Evolutionary conservation across 139 green algal species (phyloP).

Genomic region (Tetradesmus lagerheimii): DNA sequence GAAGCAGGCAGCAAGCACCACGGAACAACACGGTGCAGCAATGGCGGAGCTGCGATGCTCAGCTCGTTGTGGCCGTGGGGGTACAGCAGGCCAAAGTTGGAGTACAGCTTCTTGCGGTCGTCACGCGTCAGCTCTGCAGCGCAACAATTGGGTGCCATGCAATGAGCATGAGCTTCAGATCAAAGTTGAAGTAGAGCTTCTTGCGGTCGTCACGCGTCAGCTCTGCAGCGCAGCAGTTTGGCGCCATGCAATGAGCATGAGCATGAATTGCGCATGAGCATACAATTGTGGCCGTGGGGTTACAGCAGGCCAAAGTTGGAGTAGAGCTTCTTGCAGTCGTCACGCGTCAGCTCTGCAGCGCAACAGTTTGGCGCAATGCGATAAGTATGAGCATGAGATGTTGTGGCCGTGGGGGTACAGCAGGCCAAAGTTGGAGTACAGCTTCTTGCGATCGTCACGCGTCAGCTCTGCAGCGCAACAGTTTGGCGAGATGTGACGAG

Average conservation of each 20-base stretch:
- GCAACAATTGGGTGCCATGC: slow-evolving; percentile 61
- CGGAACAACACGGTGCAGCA: too few species aligned
- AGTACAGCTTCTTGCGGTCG: slow-evolving; percentile 96
- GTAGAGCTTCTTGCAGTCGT: slow-evolving; percentile 96
- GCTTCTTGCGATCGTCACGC: slow-evolving; percentile 92
- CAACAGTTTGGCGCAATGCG: too few species aligned
- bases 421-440: slow-evolving; percentile 96
- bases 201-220: slow-evolving; percentile 95
- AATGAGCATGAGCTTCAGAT: slow-evolving; percentile 82
- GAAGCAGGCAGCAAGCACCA: too few species aligned
- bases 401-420: too few species aligned
- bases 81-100: slow-evolving; percentile 95
- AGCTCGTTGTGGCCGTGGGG: slow-evolving; percentile 95
- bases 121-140: slow-evolving; percentile 91
- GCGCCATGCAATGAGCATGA: too few species aligned
- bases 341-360: slow-evolving; percentile 90
- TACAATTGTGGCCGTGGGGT: too few species aligned
- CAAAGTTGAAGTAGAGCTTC: slow-evolving; percentile 96
- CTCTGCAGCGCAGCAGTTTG: too few species aligned
- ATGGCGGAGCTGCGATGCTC: too few species aligned
- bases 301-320: slow-evolving; percentile 95
- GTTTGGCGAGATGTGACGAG: slow-evolving; percentile 83
- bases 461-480: slow-evolving; percentile 90
- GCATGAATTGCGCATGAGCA: too few species aligned
- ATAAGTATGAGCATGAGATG: too few species aligned